Conservation (phyloP, 768 basidiomycete genomes). For the Hydnum rufescens region DNA sequence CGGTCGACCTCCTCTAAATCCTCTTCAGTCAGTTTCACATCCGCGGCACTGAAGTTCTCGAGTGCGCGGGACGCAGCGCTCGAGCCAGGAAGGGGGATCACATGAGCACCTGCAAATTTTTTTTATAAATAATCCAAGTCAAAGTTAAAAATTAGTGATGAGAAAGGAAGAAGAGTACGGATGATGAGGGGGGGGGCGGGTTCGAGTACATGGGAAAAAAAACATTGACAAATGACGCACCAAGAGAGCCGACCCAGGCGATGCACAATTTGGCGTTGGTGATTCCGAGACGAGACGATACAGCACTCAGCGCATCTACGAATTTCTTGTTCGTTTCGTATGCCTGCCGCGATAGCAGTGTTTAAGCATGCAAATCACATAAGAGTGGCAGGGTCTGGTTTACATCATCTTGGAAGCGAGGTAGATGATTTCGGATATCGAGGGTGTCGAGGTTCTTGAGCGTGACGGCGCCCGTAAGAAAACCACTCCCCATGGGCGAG, state of each 20-base stretch:
- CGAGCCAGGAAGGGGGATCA: constrained; percentile 18
- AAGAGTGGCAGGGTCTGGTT: too few relatives aligned
- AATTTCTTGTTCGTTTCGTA: constrained; percentile 21
- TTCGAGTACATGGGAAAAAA: too few relatives aligned
- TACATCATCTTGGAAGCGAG: constrained; percentile 18
- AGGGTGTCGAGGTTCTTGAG: constrained; percentile 18
- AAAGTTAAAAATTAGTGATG: background rate
- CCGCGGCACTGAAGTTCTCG: constrained; percentile 28
- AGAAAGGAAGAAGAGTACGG: background rate
- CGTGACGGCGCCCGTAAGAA: constrained; percentile 33
- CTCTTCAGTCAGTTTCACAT: constrained; percentile 22
- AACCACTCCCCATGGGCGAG: constrained; percentile 19
- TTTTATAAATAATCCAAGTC: background rate
- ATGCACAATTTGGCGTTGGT: constrained; percentile 22
- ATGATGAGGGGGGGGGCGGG: background rate
- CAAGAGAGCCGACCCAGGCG: constrained; percentile 20
- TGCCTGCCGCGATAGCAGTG: background rate
- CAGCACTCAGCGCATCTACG: constrained; percentile 15
- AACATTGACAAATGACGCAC: too few relatives aligned
- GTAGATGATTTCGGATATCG: constrained; percentile 14
- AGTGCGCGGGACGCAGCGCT: constrained; percentile 24
- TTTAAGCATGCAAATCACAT: too few relatives aligned
- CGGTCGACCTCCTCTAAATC: constrained; percentile 23
- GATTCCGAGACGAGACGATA: constrained; percentile 21
- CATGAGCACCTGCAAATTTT: constrained; percentile 4